Conservation (phyloP, 2,329 filamentous ascomycete genomes). For the Periconia sp. region DNA sequence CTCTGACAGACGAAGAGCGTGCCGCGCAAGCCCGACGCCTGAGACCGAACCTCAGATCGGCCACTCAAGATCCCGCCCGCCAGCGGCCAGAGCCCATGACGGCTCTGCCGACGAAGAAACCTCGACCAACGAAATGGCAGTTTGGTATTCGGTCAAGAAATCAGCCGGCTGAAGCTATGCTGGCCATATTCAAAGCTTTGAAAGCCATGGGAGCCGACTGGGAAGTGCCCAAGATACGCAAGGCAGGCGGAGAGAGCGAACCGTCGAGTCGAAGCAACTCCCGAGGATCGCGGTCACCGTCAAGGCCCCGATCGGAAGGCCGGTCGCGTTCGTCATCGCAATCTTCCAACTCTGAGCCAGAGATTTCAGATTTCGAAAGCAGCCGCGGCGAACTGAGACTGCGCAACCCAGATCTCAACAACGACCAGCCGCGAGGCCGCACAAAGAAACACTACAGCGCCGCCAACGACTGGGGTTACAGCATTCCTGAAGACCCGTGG, state of each 20-base stretch:
- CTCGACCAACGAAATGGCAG: conserved; percentile 89
- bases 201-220: conserved; percentile 86
- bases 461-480: conserved; percentile 65
- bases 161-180: conserved; percentile 87
- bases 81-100: conserved; percentile 60
- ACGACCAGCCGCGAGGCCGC: conserved; percentile 33
- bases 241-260: conserved; percentile 44
- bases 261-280: conserved; percentile 37
- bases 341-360: conserved; percentile 20
- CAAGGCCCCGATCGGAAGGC: conserved; percentile 35
- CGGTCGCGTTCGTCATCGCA: conserved; percentile 37
- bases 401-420: conserved; percentile 24
- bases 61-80: conserved; percentile 58
- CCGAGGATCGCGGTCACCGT: conserved; percentile 23
- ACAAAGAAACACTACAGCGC: conserved; percentile 46
- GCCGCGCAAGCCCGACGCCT: conserved; percentile 78
- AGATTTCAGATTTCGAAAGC: conserved; percentile 3
- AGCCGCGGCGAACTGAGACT: conserved; percentile 30
- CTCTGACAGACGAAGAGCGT: conserved; percentile 63
- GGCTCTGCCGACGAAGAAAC: conserved; percentile 61
- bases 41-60: conserved; percentile 76
- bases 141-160: conserved; percentile 96
- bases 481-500: conserved; percentile 91
- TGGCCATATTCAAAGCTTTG: conserved; percentile 93
- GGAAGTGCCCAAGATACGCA: conserved; percentile 58